Conservation (phyloP, 352 stramenopile species). For the Globisporangium barbulae region DNA sequence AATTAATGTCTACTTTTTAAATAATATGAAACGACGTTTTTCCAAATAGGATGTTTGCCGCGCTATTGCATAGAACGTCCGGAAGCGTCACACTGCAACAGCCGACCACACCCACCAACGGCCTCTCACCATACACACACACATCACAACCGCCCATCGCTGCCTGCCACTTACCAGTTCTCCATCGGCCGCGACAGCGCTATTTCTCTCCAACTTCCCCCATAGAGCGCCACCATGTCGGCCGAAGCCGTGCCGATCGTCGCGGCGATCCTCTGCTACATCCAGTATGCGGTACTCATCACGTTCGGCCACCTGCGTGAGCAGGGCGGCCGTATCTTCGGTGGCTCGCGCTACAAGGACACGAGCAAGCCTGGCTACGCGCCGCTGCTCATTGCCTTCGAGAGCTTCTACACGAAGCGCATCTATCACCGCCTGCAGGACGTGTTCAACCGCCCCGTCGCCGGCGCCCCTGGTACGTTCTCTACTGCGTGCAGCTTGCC, state of each 20-base stretch:
- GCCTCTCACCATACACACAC: not conserved
- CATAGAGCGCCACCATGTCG: constrained; percentile 9
- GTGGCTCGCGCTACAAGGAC: constrained; percentile 30
- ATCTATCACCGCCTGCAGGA: constrained; percentile 91
- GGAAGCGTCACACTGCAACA: too few relatives aligned
- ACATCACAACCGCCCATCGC: not conserved
- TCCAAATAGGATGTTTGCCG: too few relatives aligned
- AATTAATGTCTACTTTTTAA: too few relatives aligned
- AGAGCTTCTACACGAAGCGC: constrained; percentile 93
- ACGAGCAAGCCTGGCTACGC: constrained; percentile 45
- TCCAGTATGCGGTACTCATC: constrained; percentile 36
- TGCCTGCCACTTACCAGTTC: not conserved
- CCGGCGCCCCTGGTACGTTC: constrained; percentile 23
- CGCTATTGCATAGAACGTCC: too few relatives aligned
- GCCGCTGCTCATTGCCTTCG: constrained; percentile 87
- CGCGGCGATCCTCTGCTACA: constrained; percentile 36
- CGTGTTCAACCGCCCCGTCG: constrained; percentile 39
- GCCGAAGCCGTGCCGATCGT: constrained; percentile 22
- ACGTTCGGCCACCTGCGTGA: constrained; percentile 39
- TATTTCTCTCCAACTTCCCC: too few relatives aligned
- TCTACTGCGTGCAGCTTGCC: not conserved
- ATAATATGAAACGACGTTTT: too few relatives aligned
- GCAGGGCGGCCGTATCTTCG: constrained; percentile 24
- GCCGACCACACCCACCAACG: not conserved
- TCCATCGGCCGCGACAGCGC: not conserved